Conservation (phyloP, 257 asterid species). For the Capsicum pubescens region DNA sequence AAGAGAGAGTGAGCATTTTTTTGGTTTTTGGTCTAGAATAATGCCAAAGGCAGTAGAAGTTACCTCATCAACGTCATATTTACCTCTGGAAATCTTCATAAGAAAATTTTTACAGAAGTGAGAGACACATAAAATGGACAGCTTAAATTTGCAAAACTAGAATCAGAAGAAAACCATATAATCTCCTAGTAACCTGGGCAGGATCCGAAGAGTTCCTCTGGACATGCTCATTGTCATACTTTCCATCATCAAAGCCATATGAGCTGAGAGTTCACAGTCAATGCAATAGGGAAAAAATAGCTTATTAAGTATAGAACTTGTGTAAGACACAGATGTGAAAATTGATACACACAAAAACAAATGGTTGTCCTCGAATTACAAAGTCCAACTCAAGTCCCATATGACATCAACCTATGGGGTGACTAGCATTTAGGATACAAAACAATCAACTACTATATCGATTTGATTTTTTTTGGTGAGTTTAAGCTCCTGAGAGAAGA, state of each 20-base stretch:
- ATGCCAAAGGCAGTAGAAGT: constrained; percentile 78
- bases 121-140: constrained; percentile 32
- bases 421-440: neutral
- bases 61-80: constrained; percentile 95
- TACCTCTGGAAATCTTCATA: constrained; percentile 76
- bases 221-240: constrained; percentile 75
- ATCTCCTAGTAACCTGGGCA: constrained; percentile 61
- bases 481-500: neutral
- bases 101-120: constrained; percentile 37
- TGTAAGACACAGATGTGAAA: neutral
- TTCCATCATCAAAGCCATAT: constrained; percentile 72
- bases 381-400: constrained; percentile 12
- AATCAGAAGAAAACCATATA: constrained; percentile 4
- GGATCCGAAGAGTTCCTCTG: constrained; percentile 64
- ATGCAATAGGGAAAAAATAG: constrained; percentile 11
- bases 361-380: neutral
- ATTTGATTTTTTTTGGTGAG: constrained; percentile 6
- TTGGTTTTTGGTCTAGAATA: constrained; percentile 74
- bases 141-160: neutral
- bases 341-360: neutral
- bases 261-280: constrained; percentile 54
- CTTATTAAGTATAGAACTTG: neutral
- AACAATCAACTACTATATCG: neutral
- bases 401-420: neutral
- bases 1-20: neutral